Evolutionary conservation across 257 asterid genomes (phyloP), one percentile per base, ranked within the genome.

Genomic region (Vinca minor): DNA sequence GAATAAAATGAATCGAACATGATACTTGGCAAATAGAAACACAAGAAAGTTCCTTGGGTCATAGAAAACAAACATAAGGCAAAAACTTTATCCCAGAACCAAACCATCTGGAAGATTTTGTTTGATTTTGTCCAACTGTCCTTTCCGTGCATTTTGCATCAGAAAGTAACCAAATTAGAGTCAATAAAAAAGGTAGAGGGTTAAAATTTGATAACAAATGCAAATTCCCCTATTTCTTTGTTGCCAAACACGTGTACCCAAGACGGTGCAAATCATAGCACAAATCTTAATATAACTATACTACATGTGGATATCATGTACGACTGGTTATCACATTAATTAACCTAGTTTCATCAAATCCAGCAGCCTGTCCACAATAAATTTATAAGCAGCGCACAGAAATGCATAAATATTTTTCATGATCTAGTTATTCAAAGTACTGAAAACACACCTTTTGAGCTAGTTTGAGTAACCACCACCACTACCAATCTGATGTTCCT

Each of bases 401-500:
- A 21, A 50, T 23, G 25, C 57, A 50, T 50, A 50, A 50, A 21
- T 1, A 49, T 0, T 23, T 6, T 55, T 31, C 46, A 20, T 17
- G 61, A 62, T 38, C 44, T n/a, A 65, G 42, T 49, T 59, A 34
- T 36, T n/a, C 21, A 57, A 45, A 46, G 5, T 60, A 36, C 4
- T 21, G 65, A 64, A 67, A 63, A 56, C 89, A 38, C 59, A 85
- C 99, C 97, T 74, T 80, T 93, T 63, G 76, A 74, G 69, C 70
- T 79, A 5, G 89, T 80, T 48, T 71, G 80, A 26, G 82, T 62
- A 62, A 87, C 99, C 44, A 89, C 89, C 58, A 85, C 87, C 62
- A 93, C 85, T 25, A 80, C 82, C 87, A 93, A 82, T 83, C 79
- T 93, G 81, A 82, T 85, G 78, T 80, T 93, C 75, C 96, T 85